Conservation (phyloP, 2,329 filamentous ascomycete genomes). For the Xylariaceae sp. region DNA sequence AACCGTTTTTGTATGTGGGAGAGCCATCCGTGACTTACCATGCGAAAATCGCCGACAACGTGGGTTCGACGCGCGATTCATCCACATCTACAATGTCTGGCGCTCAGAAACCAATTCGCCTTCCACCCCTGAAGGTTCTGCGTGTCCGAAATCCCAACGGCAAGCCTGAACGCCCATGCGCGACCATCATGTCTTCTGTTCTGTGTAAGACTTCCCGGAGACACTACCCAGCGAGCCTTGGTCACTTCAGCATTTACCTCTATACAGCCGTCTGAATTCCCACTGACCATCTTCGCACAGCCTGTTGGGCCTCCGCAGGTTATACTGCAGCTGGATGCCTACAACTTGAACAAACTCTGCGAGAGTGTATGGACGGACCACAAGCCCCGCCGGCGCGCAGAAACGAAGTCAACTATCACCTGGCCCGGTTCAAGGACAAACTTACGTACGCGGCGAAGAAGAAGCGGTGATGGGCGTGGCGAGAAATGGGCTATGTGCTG, state of each 20-base stretch:
- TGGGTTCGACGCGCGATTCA: background rate
- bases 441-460: slow-evolving; percentile 59
- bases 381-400: slow-evolving; percentile 53
- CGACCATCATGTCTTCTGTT: slow-evolving; percentile 54
- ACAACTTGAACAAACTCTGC: slow-evolving; percentile 56
- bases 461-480: slow-evolving; percentile 23
- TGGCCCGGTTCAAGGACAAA: slow-evolving; percentile 70
- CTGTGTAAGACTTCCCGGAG: slow-evolving; percentile 40
- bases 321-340: slow-evolving; percentile 59
- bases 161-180: slow-evolving; percentile 48
- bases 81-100: slow-evolving; percentile 38
- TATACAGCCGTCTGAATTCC: slow-evolving; percentile 5
- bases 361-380: slow-evolving; percentile 75
- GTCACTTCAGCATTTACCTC: background rate
- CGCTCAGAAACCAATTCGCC: slow-evolving; percentile 49
- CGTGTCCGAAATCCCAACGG: slow-evolving; percentile 53
- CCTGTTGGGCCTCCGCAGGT: slow-evolving; percentile 79
- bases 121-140: slow-evolving; percentile 53
- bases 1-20: slow-evolving; percentile 4
- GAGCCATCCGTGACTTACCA: background rate
- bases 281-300: slow-evolving; percentile 39
- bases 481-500: background rate
- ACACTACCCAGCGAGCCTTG: background rate
- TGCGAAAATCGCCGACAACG: slow-evolving; percentile 2
- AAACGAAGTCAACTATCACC: slow-evolving; percentile 88